Evolutionary conservation across 2,329 filamentous ascomycete species (phyloP).

Genomic region (Tetracladium maxilliforme): DNA sequence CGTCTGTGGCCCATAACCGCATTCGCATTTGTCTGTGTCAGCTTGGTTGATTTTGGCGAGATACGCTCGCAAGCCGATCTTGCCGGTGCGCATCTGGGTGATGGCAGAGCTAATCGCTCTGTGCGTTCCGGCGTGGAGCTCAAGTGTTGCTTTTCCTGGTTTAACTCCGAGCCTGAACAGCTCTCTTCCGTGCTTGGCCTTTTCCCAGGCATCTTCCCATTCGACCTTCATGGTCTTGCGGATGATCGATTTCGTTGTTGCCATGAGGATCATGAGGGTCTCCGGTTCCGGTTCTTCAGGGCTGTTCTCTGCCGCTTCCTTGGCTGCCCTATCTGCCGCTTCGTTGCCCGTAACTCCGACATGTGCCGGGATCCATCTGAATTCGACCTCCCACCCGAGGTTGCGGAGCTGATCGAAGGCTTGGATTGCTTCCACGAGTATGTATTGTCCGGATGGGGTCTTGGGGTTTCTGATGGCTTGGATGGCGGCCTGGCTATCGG

Average conservation of each 20-base stretch:
- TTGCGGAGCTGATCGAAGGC: constrained; percentile 6
- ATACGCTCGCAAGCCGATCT: constrained; percentile 13
- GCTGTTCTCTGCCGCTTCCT: constrained; percentile 9
- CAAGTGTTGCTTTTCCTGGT: constrained; percentile 4
- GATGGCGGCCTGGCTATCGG: constrained; percentile 16
- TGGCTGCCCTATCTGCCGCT: constrained; percentile 7
- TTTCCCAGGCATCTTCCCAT: constrained; percentile 8
- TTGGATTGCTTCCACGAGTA: constrained; percentile 10
- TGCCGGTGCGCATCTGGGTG: constrained; percentile 12
- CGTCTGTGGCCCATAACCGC: constrained; percentile 11
- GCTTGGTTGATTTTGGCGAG: constrained; percentile 14
- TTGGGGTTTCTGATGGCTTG: constrained; percentile 12
- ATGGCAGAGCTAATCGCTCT: constrained; percentile 12
- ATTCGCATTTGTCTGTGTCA: constrained; percentile 13
- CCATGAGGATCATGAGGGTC: constrained; percentile 5
- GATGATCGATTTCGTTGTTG: constrained; percentile 5
- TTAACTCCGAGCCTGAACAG: constrained; percentile 8
- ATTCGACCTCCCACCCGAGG: constrained; percentile 5
- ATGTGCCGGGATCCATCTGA: constrained; percentile 8
- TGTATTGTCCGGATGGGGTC: constrained; percentile 13
- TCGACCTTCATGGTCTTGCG: constrained; percentile 8
- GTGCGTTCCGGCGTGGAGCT: constrained; percentile 4
- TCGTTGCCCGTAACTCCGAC: constrained; percentile 7
- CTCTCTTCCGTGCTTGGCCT: constrained; percentile 8
- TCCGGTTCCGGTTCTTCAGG: constrained; percentile 5